Base-by-base conservation (phyloP, 352 stramenopile genomes). In the Globisporangium mamillatum region DNA sequence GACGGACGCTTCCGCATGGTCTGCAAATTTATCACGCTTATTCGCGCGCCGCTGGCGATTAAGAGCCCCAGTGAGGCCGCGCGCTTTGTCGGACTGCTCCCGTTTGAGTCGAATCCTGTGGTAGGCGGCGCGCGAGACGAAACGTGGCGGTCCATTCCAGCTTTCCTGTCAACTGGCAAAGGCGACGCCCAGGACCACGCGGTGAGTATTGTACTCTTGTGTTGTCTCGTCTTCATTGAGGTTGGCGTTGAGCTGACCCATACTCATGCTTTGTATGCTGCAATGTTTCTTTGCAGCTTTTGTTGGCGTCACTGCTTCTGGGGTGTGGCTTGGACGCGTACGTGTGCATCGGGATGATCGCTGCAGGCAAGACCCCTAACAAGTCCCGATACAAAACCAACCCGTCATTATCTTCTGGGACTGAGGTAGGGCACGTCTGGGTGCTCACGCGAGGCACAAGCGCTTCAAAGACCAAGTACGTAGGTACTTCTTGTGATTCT, bases 261-360 rank as follows among this genome's bases (percentile, higher is more conserved):
- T 52, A 29, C 46, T 60, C 12, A 3, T 29, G 22, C 8, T 36
- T 22, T 66, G 20, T 56, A 6, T 27, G 4, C 3, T 16, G 36
- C 36, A 8, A 10, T 55, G 41, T 29, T 53, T 54, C 24, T 64
- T 63, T 18, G 24, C 74, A 94, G 86, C 32, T 93, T 8, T 70
- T 98, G 34, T 78, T 98, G 10, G 88, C 85, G 18, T 97, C 89
- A 16, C 64, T 98, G 16, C 75, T 98, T 8, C 72, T 97, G 5
- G 91, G 93, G 20, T 98, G 92, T 67, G 92, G 92, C 0, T 71
- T 98, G 2, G 84, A 96, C 59, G 89, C 90, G 2, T 97, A 86
- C 70, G 85, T 97, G 14, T 93, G 84, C 56, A 88, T 97, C n/a
- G 90, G 91, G 7, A 93, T 76, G 5, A 78, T 93, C n/a, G 78